These are phyloP conservation scores for Raphanus hybrid DNA, from an alignment of 441 rosid genomes.

Conservation along the genomic window DNA sequence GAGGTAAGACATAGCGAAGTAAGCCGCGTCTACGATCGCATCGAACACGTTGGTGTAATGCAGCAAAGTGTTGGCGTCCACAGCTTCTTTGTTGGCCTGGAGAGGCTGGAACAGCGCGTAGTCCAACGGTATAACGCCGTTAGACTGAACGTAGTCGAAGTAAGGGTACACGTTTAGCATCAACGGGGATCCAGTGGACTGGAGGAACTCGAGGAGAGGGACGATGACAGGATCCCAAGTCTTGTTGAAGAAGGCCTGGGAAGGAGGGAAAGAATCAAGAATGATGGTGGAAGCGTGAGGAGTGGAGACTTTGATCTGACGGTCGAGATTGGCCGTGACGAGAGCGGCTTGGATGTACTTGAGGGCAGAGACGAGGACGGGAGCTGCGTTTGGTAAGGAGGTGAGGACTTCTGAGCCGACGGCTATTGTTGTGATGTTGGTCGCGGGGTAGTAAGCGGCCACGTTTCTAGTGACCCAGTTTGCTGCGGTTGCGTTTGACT, in stretches of 20 bases:
- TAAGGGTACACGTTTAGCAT: slow-evolving; percentile 94
- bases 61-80: slow-evolving; percentile 90
- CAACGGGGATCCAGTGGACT: slow-evolving; percentile 73
- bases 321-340: slow-evolving; percentile 83
- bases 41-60: slow-evolving; percentile 94
- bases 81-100: slow-evolving; percentile 85
- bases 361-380: slow-evolving; percentile 79
- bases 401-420: slow-evolving; percentile 90
- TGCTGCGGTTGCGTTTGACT: slow-evolving; percentile 96
- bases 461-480: slow-evolving; percentile 91
- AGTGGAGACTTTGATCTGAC: slow-evolving; percentile 84
- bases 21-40: slow-evolving; percentile 90
- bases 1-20: slow-evolving; percentile 78
- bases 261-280: slow-evolving; percentile 95
- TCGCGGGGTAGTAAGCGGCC: slow-evolving; percentile 82
- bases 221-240: slow-evolving; percentile 87
- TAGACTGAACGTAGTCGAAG: slow-evolving; percentile 74
- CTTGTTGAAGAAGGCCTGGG: slow-evolving; percentile 96
- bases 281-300: slow-evolving; percentile 86
- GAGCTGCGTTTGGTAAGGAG: slow-evolving; percentile 69
- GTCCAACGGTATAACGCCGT: slow-evolving; percentile 77
- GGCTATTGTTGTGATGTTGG: slow-evolving; percentile 84
- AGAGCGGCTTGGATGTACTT: slow-evolving; percentile 86
- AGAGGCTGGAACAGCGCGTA: slow-evolving; percentile 92
- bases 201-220: slow-evolving; percentile 81